phyloP scores from a whole-genome alignment of 2,329 filamentous ascomycete species.

The Chrysosporium keratinophilum region DNA sequence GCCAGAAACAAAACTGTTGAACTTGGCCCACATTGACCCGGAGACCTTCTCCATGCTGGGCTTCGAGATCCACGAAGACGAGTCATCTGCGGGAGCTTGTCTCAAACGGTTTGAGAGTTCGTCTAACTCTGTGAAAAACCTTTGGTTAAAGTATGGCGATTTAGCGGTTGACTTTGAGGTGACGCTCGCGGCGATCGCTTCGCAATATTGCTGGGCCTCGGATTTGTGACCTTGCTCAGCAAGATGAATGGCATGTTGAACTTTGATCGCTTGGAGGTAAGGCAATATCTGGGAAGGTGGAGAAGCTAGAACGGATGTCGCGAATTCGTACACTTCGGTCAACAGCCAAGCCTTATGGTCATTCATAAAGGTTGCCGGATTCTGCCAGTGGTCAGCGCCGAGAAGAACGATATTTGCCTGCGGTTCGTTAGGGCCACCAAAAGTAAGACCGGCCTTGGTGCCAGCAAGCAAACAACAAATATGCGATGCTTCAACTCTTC shows the following conservation, averaged over 20 bases:
- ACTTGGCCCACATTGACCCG: constrained; percentile 77
- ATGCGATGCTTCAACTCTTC: constrained; percentile 81
- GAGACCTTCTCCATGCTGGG: constrained; percentile 94
- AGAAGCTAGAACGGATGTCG: constrained; percentile 58
- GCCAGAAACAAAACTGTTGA: constrained; percentile 92
- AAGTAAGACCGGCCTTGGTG: constrained; percentile 44
- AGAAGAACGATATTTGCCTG: constrained; percentile 70
- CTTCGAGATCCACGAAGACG: constrained; percentile 83
- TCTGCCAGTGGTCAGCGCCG: constrained; percentile 67
- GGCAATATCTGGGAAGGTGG: constrained; percentile 53
- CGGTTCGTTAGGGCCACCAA: constrained; percentile 75
- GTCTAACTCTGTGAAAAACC: constrained; percentile 65
- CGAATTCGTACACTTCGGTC: constrained; percentile 95
- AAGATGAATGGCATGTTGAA: constrained; percentile 73
- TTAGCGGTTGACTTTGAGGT: constrained; percentile 59
- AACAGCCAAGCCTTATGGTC: constrained; percentile 81
- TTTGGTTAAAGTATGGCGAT: constrained; percentile 74
- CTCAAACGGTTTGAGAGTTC: constrained; percentile 75
- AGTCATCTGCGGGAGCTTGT: constrained; percentile 71
- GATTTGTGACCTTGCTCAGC: constrained; percentile 72
- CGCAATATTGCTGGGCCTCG: constrained; percentile 86
- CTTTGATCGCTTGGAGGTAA: constrained; percentile 82
- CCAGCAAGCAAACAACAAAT: constrained; percentile 86
- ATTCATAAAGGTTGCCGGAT: constrained; percentile 60
- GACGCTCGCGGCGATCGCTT: constrained; percentile 65